These are phyloP conservation scores for Rhododendron henanense DNA, from an alignment of 148 eudicot species.

Conservation along the genomic window DNA sequence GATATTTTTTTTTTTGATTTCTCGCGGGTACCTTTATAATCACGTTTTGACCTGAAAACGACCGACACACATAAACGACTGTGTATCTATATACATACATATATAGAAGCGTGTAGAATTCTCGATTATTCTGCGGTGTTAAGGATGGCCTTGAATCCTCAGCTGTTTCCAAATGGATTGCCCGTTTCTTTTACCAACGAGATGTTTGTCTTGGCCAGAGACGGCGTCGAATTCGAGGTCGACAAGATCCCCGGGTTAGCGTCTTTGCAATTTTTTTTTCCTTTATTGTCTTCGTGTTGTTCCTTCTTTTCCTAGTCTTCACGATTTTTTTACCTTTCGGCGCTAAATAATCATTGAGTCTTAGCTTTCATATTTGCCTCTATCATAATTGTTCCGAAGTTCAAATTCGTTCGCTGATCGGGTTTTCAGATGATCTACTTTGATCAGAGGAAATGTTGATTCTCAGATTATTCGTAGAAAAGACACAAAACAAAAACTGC, in stretches of 20 bases:
- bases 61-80: too few species aligned
- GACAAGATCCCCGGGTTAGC: slow-evolving; percentile 86
- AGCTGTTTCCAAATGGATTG: slow-evolving; percentile 72
- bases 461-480: not conserved
- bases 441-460: not conserved
- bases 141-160: slow-evolving; percentile 82
- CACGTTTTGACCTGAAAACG: too few species aligned
- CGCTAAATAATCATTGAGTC: not conserved
- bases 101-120: not conserved
- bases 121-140: not conserved
- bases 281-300: not conserved
- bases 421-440: not conserved
- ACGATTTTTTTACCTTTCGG: not conserved
- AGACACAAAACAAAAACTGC: not conserved
- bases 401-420: not conserved
- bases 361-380: not conserved
- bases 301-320: not conserved
- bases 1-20: too few species aligned
- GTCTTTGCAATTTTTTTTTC: not conserved
- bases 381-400: not conserved
- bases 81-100: too few species aligned
- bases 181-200: slow-evolving; percentile 85
- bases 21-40: too few species aligned
- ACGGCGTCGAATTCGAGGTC: slow-evolving; percentile 85
- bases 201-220: slow-evolving; percentile 86